Conservation (phyloP, 2,329 filamentous ascomycete genomes). For the Colletotrichum neosansevieriae region DNA sequence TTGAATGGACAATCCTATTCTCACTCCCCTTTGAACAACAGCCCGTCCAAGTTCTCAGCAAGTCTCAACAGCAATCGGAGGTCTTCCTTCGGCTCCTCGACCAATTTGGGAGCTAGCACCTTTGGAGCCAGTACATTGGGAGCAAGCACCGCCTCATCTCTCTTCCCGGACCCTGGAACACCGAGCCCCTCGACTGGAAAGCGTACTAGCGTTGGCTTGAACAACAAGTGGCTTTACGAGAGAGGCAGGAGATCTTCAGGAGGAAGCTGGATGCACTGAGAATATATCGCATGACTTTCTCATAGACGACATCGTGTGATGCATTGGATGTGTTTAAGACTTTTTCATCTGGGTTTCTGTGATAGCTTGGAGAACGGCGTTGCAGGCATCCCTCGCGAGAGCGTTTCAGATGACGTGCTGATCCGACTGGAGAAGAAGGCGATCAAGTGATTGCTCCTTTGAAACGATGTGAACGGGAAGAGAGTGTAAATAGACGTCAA, state of each 20-base stretch:
- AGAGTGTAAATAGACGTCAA: constrained; percentile 13
- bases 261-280: constrained; percentile 37
- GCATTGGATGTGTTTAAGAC: constrained; percentile 2
- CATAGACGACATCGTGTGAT: neutral
- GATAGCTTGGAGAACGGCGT: constrained; percentile 17
- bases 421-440: neutral
- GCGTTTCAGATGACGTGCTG: neutral
- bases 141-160: constrained; percentile 55
- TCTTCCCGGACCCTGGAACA: constrained; percentile 72
- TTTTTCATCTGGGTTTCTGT: constrained; percentile 14
- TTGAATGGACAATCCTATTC: constrained; percentile 62
- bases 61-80: constrained; percentile 62
- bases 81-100: constrained; percentile 72
- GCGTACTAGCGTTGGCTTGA: constrained; percentile 80
- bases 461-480: neutral
- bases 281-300: neutral
- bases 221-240: constrained; percentile 96
- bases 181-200: constrained; percentile 77
- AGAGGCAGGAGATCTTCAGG: constrained; percentile 72
- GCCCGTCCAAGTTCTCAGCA: constrained; percentile 73
- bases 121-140: constrained; percentile 47
- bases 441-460: neutral
- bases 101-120: constrained; percentile 62
- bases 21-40: constrained; percentile 53
- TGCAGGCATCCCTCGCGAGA: neutral